phyloP scores from a whole-genome alignment of 2,329 filamentous ascomycete genomes.

The Pseudogymnoascus sp. region DNA sequence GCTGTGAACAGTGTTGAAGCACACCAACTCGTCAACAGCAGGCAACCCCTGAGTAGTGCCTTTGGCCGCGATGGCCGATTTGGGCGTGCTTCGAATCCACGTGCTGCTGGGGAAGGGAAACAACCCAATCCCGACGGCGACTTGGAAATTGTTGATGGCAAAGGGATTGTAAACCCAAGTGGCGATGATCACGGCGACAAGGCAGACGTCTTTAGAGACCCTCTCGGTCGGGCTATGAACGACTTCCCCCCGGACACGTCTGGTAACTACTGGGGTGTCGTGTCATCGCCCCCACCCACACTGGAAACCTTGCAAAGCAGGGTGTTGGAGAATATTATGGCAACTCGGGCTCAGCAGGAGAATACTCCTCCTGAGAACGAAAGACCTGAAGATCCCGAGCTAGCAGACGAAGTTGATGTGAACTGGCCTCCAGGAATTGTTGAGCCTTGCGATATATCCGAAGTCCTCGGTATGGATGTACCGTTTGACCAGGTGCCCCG shows the following conservation, averaged over 20 bases:
- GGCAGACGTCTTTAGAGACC: not conserved
- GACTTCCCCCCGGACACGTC: not conserved
- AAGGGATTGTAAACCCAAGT: constrained; percentile 52
- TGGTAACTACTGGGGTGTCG: constrained; percentile 4
- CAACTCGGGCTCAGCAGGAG: not conserved
- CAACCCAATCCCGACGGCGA: constrained; percentile 55
- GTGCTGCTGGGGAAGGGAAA: constrained; percentile 55
- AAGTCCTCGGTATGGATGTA: not conserved
- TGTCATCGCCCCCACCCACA: not conserved
- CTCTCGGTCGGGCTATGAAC: not conserved
- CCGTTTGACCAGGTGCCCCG: not conserved
- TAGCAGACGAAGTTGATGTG: not conserved
- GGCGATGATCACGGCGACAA: constrained; percentile 40
- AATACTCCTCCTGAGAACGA: not conserved
- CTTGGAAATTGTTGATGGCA: constrained; percentile 54
- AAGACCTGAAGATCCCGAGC: not conserved
- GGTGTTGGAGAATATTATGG: not conserved
- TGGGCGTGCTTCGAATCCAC: constrained; percentile 54
- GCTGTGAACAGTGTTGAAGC: constrained; percentile 68
- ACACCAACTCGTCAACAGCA: constrained; percentile 66
- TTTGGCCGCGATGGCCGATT: constrained; percentile 68
- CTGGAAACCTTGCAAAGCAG: not conserved
- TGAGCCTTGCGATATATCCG: constrained; percentile 3
- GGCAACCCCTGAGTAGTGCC: constrained; percentile 66
- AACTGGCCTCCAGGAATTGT: not conserved